Conservation (phyloP, 306 rosid species). For the Inga leiocalycina region DNA sequence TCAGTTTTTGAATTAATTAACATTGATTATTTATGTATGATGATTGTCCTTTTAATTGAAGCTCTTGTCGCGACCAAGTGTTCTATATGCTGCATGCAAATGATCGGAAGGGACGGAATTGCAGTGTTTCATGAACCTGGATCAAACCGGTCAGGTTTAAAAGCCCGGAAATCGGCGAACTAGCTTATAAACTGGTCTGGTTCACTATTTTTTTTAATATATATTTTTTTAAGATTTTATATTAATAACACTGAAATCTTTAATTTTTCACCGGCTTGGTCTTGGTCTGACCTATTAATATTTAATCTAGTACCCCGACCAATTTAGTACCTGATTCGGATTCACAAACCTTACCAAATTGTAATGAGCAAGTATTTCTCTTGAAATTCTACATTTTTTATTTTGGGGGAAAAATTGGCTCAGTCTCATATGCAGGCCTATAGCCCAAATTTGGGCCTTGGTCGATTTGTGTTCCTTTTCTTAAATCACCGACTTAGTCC, state of each 20-base stretch:
- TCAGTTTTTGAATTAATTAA: conserved; percentile 1
- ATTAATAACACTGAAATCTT: too few relatives aligned
- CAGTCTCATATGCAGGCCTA: not conserved
- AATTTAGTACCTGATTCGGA: too few relatives aligned
- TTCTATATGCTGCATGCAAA: not conserved
- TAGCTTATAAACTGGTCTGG: too few relatives aligned
- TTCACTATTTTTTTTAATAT: too few relatives aligned
- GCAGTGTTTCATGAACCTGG: too few relatives aligned
- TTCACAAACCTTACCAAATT: too few relatives aligned
- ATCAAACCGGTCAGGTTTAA: too few relatives aligned
- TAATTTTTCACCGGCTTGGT: too few relatives aligned
- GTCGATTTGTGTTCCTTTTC: not conserved
- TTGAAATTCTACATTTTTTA: not conserved
- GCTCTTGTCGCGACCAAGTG: not conserved
- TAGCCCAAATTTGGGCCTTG: not conserved
- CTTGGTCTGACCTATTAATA: too few relatives aligned
- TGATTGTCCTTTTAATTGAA: not conserved
- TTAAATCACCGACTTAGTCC: not conserved
- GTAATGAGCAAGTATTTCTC: not conserved
- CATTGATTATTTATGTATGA: not conserved
- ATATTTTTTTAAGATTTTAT: too few relatives aligned
- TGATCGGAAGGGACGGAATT: not conserved
- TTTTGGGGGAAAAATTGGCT: not conserved
- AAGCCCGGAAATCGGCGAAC: too few relatives aligned
- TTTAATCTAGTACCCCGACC: too few relatives aligned